A percentile compares a stretch with the other conserved stretches of the same genome.
Evolutionary conservation across 164 flowering plant species (phyloP).

Genomic region (Nymphaea colorata): DNA sequence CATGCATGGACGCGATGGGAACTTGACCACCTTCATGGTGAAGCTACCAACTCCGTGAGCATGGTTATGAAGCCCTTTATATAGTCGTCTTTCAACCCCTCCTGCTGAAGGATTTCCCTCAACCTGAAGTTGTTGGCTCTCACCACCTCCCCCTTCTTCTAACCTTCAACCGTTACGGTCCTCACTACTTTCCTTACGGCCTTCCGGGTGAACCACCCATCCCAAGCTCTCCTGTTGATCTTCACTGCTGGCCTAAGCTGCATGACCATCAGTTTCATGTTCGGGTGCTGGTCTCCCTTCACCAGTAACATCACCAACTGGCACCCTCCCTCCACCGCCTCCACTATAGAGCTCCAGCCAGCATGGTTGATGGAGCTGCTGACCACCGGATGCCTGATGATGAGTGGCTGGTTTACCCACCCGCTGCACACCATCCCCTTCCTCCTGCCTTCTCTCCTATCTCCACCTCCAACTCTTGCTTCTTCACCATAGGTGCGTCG

Average conservation of each 20-base stretch:
- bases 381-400: constrained; percentile 5
- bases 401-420: constrained; percentile 14
- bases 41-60: too few relatives aligned
- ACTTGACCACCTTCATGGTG: too few relatives aligned
- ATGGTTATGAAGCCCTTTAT: too few relatives aligned
- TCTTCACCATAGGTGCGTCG: not conserved
- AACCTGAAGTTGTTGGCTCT: constrained; percentile 2
- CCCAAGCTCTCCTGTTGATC: constrained; percentile 5
- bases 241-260: constrained; percentile 8
- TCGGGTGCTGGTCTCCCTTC: constrained; percentile 7
- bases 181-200: constrained; percentile 2
- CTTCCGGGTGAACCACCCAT: constrained; percentile 5
- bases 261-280: constrained; percentile 3
- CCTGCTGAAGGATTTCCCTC: constrained; percentile 1
- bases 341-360: constrained; percentile 3
- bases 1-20: too few relatives aligned
- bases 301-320: constrained; percentile 5
- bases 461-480: constrained; percentile 11
- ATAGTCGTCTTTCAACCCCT: not conserved
- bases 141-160: constrained; percentile 4
- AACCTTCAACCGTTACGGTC: constrained; percentile 2
- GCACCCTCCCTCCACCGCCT: constrained; percentile 8
- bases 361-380: constrained; percentile 11
- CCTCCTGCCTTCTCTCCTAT: constrained; percentile 14
- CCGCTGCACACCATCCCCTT: constrained; percentile 9